Evolutionary conservation across 306 rosid species (phyloP), one percentile per base, ranked within the genome.

Genomic region (Sindora glabra): DNA sequence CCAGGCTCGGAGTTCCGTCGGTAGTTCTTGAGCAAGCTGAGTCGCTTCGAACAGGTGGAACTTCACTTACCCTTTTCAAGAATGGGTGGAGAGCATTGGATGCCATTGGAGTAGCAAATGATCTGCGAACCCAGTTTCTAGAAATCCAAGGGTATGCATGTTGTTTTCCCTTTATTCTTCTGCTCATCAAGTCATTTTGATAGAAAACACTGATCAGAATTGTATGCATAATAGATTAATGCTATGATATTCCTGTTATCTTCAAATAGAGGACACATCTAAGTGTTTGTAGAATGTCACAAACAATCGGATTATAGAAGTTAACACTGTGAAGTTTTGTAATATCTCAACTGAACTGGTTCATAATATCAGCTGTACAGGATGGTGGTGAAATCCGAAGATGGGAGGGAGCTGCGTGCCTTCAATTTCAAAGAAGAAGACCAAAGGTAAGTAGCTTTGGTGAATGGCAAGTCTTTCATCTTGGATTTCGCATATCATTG

Each of bases 81-180:
- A 90, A 90, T 5, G 95, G 96, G 5, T 90, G 97, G 97, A 75
- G 81, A 8, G 95, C 79, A 2, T 80, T 91, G 65, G 91, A 91
- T 79, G 89, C 85, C n/a, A 79, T 91, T 15, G 97, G 96, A 36
- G 86, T 91, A 40, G 97, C 95, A 5, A 54, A 75, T 63, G 48
- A 83, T 45, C 97, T 87, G 72, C 83, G 96, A 70, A 48, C 68
- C 23, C 95, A 87, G 11, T 87, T 81, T 68, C 71, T 79, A 36
- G 96, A 85, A 74, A 77, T 87, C 70, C 86, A 83, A 91, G 95
- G 96, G 97, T 87, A 77, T 10, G 2, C 24, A 5, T 12, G 1
- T 39, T n/a, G 22, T 44, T 26, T 19, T 14, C 51, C 33, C 38
- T 27, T 12, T 17, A 30, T 30, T 68, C 3, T 6, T 13, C 0